Evolutionary conservation across 495 filamentous ascomycete species (phyloP), one percentile per base, ranked within the genome.

Genomic region (Penicillium manginii): DNA sequence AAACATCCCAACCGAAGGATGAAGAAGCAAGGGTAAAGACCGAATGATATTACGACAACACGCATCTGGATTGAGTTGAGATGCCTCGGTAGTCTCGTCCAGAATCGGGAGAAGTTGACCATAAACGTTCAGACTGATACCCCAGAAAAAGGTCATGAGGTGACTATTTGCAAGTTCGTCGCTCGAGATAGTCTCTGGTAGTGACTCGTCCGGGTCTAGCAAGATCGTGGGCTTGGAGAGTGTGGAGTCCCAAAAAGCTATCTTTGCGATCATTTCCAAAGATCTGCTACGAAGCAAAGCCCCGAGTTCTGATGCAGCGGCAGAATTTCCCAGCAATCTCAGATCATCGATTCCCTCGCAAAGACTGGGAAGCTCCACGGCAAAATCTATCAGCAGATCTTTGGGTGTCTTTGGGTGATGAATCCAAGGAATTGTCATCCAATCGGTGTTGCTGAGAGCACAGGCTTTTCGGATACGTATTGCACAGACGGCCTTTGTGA

Each of bases 121-220:
- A 21, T 39, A 35, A 15, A 32, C 57, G 15, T 40, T 33, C 14
- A 60, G 54, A 31, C 45, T 45, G 15, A 54, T 46, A 3, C 51
- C 58, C 52, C 58, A 60, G 18, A 26, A 60, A 2, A 55, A 29
- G n/a, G 58, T 51, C 58, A 55, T 60, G 1, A 55, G n/a, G 31
- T 60, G 58, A 6, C 23, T 46, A 2, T 12, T 14, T 2, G 47
- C 43, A 11, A 60, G 49, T 12, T 50, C 35, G 2, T 51, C 14
- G 2, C 18, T 54, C 9, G 45, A 31, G 14, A 50, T 31, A 15
- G 10, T 32, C 6, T 19, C 5, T n/a, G 58, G 58, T 10, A 14
- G 37, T 15, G 50, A 4, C 12, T 52, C 45, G 54, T 19, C 45
- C 37, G 7, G 32, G 4, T 17, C 6, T 18, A 15, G 12, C 2